Evolutionary conservation across 78 protist species (phyloP).

Genomic region (Dictyostelium intermedium): DNA sequence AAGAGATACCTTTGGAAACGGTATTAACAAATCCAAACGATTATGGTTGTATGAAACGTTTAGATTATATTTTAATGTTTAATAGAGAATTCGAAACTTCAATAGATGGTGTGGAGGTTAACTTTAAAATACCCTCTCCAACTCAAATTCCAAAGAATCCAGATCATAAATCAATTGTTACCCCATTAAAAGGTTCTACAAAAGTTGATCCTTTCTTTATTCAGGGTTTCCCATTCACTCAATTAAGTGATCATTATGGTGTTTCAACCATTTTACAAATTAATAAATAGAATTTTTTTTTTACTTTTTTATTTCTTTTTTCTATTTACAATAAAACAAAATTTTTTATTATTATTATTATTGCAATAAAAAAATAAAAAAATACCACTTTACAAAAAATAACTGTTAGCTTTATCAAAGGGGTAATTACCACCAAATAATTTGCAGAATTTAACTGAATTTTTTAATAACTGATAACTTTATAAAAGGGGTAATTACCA

Average conservation of each 20-base stretch:
- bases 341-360: too few species aligned
- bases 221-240: slow-evolving; percentile 72
- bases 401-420: too few species aligned
- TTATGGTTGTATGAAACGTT: slow-evolving; percentile 44
- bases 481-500: too few species aligned
- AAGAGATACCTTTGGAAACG: slow-evolving; percentile 21
- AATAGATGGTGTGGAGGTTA: background rate
- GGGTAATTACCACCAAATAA: too few species aligned
- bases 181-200: slow-evolving; percentile 14
- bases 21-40: slow-evolving; percentile 41
- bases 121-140: background rate
- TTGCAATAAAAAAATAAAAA: too few species aligned
- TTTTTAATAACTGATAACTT: background rate
- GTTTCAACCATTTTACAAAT: slow-evolving; percentile 42
- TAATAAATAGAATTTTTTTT: background rate
- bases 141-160: background rate
- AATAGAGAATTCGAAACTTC: slow-evolving; percentile 9
- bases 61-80: slow-evolving; percentile 39
- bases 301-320: too few species aligned
- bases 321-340: too few species aligned
- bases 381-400: too few species aligned
- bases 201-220: slow-evolving; percentile 71
- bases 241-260: slow-evolving; percentile 73
- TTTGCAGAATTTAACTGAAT: background rate
- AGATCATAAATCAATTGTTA: background rate